phyloP scores from a whole-genome alignment of 164 flowering plant species.

The Buxus sempervirens region DNA sequence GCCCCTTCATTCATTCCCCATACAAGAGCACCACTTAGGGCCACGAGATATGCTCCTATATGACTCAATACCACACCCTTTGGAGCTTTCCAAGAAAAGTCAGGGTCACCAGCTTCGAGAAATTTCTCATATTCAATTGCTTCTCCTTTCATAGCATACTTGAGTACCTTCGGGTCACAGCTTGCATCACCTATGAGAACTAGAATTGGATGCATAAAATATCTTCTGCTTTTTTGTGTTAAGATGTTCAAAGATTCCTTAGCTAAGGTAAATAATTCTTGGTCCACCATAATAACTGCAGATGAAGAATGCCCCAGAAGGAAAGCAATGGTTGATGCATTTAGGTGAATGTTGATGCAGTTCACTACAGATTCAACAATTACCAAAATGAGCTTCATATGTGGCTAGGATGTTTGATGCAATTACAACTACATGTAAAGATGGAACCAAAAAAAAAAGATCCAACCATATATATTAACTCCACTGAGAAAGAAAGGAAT shows the following conservation, averaged over 20 bases:
- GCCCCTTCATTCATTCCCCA: no score
- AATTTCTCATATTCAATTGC: no score
- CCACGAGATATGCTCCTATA: no score
- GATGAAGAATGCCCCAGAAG: conserved; percentile 52
- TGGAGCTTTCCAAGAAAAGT: conserved; percentile 38
- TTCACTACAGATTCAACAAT: conserved; percentile 64
- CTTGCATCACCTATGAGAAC: no score
- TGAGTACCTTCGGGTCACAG: conserved; percentile 15
- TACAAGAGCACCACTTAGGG: no score
- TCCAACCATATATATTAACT: no score
- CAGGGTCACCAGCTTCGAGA: no score
- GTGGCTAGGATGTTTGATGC: conserved; percentile 59
- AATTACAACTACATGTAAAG: conserved; percentile 48
- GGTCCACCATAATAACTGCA: conserved; percentile 42
- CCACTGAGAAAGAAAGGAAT: no score
- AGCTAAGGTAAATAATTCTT: conserved; percentile 24
- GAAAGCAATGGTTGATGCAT: conserved; percentile 42
- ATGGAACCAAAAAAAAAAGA: neutral
- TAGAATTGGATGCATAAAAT: no score
- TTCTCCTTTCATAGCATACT: conserved; percentile 28
- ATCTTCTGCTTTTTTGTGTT: conserved; percentile 11
- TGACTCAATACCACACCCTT: no score
- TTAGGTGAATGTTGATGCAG: conserved; percentile 50
- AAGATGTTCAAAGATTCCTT: conserved; percentile 30
- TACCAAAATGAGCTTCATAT: conserved; percentile 65